Conservation (phyloP, 2,329 filamentous ascomycete genomes). For the Ophiocordyceps camponoti-rufipedis region DNA sequence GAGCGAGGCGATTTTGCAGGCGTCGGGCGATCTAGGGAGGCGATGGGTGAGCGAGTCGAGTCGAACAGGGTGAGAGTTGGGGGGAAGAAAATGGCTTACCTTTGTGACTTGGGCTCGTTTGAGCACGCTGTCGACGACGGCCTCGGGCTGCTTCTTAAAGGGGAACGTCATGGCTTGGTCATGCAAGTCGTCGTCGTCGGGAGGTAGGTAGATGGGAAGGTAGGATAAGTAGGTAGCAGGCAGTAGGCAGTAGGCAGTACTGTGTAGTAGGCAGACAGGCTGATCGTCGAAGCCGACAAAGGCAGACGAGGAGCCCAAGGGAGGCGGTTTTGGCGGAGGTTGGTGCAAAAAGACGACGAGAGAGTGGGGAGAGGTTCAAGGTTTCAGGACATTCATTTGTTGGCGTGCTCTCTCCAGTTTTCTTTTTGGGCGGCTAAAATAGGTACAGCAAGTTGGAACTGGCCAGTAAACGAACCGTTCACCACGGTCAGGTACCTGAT, state of each 20-base stretch:
- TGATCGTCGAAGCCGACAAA: too few relatives aligned
- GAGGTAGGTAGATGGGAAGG: background rate
- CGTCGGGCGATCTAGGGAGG: slow-evolving; percentile 67
- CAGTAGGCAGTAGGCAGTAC: too few relatives aligned
- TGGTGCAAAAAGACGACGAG: background rate
- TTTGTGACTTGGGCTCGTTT: slow-evolving; percentile 60
- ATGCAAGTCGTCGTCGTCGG: background rate
- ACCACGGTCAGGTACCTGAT: too few relatives aligned
- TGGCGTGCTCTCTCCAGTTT: background rate
- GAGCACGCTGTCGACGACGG: slow-evolving; percentile 49
- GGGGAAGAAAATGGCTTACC: slow-evolving; percentile 44
- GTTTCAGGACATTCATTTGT: background rate
- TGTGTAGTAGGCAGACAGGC: too few relatives aligned
- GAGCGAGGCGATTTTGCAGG: slow-evolving; percentile 80
- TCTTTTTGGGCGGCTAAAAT: background rate
- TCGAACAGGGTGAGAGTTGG: slow-evolving; percentile 3
- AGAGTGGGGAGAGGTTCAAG: background rate
- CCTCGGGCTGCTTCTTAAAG: slow-evolving; percentile 44
- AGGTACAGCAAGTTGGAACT: background rate
- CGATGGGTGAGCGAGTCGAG: background rate
- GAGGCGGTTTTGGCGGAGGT: background rate
- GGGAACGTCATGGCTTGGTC: slow-evolving; percentile 31
- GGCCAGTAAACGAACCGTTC: background rate
- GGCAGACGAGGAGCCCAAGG: background rate
- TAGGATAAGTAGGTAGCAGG: too few relatives aligned